Evolutionary conservation across 2,329 filamentous ascomycete species (phyloP).

Genomic region (Aureobasidium pullulans): DNA sequence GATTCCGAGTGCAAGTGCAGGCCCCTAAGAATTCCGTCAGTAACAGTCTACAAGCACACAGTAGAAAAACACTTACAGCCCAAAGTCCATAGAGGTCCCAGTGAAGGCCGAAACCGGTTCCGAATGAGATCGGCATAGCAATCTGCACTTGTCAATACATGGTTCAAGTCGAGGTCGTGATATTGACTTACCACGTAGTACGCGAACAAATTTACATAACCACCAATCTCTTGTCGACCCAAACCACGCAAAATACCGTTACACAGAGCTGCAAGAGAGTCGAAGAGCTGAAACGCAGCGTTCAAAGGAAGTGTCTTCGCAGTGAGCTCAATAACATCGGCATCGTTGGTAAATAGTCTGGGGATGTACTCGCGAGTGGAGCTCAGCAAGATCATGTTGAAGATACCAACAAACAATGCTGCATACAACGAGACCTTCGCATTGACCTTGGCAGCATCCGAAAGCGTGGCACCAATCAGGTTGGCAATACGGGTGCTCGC

Average conservation of each 20-base stretch:
- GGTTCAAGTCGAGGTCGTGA: background rate
- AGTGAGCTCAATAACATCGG: slow-evolving; percentile 58
- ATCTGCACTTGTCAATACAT: slow-evolving; percentile 31
- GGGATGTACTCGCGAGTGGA: slow-evolving; percentile 63
- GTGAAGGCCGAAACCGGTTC: slow-evolving; percentile 63
- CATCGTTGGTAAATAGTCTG: slow-evolving; percentile 61
- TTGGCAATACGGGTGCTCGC: slow-evolving; percentile 84
- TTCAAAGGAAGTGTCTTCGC: slow-evolving; percentile 67
- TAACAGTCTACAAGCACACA: slow-evolving; percentile 17
- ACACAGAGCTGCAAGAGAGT: slow-evolving; percentile 68
- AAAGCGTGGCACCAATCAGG: slow-evolving; percentile 76
- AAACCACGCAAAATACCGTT: slow-evolving; percentile 81
- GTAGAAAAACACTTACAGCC: slow-evolving; percentile 29
- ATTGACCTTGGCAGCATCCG: slow-evolving; percentile 68
- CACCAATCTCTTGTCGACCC: slow-evolving; percentile 79
- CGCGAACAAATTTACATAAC: slow-evolving; percentile 75
- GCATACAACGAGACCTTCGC: slow-evolving; percentile 65
- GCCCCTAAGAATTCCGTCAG: slow-evolving; percentile 23
- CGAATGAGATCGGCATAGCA: slow-evolving; percentile 75
- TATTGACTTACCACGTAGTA: slow-evolving; percentile 58
- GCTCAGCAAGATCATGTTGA: slow-evolving; percentile 50
- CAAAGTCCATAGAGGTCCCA: slow-evolving; percentile 78
- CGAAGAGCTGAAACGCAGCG: slow-evolving; percentile 83
- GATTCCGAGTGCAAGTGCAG: slow-evolving; percentile 56
- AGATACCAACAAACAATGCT: slow-evolving; percentile 62